Conservation (phyloP, 2,329 filamentous ascomycete species). For the Nemania bipapillata region DNA sequence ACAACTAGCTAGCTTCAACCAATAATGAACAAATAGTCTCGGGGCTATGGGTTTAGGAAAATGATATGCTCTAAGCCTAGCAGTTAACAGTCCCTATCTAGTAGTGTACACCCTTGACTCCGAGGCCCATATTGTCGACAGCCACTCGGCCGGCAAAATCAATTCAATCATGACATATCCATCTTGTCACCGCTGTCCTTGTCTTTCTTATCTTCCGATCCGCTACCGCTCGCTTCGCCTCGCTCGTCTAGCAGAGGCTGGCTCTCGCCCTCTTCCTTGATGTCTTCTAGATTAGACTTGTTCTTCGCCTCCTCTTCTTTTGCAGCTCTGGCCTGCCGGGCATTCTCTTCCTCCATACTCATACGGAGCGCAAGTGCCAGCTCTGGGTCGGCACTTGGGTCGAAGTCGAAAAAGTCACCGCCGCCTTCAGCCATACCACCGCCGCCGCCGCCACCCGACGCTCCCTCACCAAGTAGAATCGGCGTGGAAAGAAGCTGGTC, state of each 20-base stretch:
- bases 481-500: slow-evolving; percentile 90
- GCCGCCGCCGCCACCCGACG: slow-evolving; percentile 65
- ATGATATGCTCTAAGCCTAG: slow-evolving; percentile 35
- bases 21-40: slow-evolving; percentile 28
- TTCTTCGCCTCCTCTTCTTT: slow-evolving; percentile 76
- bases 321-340: slow-evolving; percentile 86
- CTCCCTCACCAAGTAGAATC: slow-evolving; percentile 85
- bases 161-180: slow-evolving; percentile 77
- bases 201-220: slow-evolving; percentile 59
- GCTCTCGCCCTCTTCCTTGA: slow-evolving; percentile 81
- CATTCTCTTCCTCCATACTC: slow-evolving; percentile 98
- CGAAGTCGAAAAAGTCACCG: slow-evolving; percentile 85
- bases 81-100: slow-evolving; percentile 43
- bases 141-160: slow-evolving; percentile 19
- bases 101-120: slow-evolving; percentile 48
- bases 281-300: slow-evolving; percentile 80
- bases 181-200: slow-evolving; percentile 79
- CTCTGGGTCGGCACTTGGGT: slow-evolving; percentile 91
- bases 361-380: slow-evolving; percentile 92
- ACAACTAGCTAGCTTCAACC: slow-evolving; percentile 6
- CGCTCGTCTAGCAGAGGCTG: slow-evolving; percentile 72
- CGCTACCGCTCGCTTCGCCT: slow-evolving; percentile 72
- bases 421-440: slow-evolving; percentile 68
- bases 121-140: slow-evolving; percentile 33
- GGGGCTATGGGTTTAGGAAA: background rate